These are phyloP conservation scores for Trametes villosa DNA, from an alignment of 768 basidiomycete species.

Conservation along the genomic window DNA sequence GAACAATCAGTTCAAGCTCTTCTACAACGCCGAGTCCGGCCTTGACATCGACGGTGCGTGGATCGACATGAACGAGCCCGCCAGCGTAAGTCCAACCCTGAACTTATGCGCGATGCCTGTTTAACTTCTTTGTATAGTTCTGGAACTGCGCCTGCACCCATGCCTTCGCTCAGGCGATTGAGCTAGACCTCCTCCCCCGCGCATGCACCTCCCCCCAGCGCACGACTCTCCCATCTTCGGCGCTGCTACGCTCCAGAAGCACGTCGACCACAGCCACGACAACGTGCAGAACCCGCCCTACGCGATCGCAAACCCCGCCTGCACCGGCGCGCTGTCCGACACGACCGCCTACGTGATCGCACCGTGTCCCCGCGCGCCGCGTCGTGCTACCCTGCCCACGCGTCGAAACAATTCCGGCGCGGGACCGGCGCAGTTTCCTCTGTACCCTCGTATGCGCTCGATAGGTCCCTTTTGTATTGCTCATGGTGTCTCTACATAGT, in stretches of 20 bases:
- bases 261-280: constrained; percentile 36
- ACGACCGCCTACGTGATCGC: constrained; percentile 56
- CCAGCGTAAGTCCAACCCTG: constrained; percentile 49
- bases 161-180: constrained; percentile 59
- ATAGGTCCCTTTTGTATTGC: too few relatives aligned
- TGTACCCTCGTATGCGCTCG: too few relatives aligned
- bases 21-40: constrained; percentile 57
- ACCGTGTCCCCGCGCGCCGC: too few relatives aligned
- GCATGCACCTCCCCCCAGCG: constrained; percentile 53
- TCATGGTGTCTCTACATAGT: too few relatives aligned
- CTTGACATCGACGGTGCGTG: constrained; percentile 73
- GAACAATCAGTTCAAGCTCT: constrained; percentile 60
- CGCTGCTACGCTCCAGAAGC: constrained; percentile 33
- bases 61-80: constrained; percentile 80
- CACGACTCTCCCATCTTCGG: constrained; percentile 58
- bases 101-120: neutral
- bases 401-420: too few relatives aligned
- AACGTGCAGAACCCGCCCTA: constrained; percentile 58
- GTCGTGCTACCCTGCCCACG: too few relatives aligned
- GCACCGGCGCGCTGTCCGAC: constrained; percentile 50
- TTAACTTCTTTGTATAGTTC: constrained; percentile 46
- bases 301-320: constrained; percentile 59
- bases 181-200: constrained; percentile 59
- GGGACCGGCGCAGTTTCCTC: too few relatives aligned
- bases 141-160: constrained; percentile 64